These are phyloP conservation scores for Acorus calamus DNA, from an alignment of 106 monocot genomes.

Conservation along the genomic window DNA sequence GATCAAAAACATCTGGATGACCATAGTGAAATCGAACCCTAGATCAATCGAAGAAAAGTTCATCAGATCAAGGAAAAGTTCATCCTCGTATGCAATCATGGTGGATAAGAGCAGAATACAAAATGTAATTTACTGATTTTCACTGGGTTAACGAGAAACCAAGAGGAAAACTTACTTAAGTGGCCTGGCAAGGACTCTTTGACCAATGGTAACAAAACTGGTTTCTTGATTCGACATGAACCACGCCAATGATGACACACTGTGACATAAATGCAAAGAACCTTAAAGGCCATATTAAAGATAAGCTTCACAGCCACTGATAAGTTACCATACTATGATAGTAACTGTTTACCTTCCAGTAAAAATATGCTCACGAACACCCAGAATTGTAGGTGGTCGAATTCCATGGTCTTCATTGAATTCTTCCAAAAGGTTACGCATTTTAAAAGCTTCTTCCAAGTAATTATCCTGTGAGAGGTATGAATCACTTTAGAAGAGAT, in stretches of 20 bases:
- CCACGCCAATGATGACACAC: conserved; percentile 97
- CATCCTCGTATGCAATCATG: no score
- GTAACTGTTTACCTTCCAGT: conserved; percentile 62
- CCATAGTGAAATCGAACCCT: conserved; percentile 99
- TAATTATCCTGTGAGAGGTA: conserved; percentile 66
- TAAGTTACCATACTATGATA: no score
- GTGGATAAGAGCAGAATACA: no score
- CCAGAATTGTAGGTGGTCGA: conserved; percentile 88
- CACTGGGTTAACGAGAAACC: no score
- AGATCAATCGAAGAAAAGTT: conserved; percentile 5
- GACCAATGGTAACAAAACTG: conserved; percentile 95
- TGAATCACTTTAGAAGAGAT: not conserved
- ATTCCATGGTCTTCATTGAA: conserved; percentile 94
- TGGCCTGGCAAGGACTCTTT: conserved; percentile 77
- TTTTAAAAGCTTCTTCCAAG: conserved; percentile 95
- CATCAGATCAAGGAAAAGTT: not conserved
- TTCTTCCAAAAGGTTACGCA: conserved; percentile 98
- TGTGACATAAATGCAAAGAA: conserved; percentile 16
- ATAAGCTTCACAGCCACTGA: no score
- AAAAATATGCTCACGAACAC: conserved; percentile 98
- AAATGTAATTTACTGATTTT: no score
- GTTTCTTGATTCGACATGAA: conserved; percentile 99
- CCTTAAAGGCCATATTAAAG: not conserved
- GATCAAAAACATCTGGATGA: conserved; percentile 97
- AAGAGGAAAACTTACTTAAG: conserved; percentile 56